Conservation (phyloP, 2,329 filamentous ascomycete genomes). For the Botryotinia calthae region DNA sequence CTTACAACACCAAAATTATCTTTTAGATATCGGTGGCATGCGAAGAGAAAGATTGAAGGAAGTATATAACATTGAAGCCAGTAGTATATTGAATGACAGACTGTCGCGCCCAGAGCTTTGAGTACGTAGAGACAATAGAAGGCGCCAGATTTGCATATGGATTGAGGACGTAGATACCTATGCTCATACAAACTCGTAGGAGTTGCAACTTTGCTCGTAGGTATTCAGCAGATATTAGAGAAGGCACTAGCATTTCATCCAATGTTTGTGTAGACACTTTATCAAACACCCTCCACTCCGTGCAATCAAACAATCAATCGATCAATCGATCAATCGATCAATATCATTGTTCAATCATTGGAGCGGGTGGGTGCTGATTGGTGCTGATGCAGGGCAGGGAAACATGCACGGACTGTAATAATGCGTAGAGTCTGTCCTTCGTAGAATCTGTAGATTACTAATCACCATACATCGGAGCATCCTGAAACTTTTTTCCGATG, state of each 20-base stretch:
- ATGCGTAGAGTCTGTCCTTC: background rate
- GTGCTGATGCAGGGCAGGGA: background rate
- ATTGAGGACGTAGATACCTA: background rate
- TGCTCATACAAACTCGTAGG: background rate
- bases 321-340: background rate
- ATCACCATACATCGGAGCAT: background rate
- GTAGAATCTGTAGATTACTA: background rate
- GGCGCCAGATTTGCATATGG: background rate
- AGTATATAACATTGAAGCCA: background rate
- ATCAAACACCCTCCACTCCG: background rate
- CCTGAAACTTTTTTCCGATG: conserved; percentile 5
- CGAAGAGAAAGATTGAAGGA: background rate
- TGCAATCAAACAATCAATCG: background rate
- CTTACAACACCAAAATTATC: background rate
- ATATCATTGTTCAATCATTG: background rate
- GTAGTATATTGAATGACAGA: background rate
- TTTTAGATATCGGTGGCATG: background rate
- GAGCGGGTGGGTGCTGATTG: background rate
- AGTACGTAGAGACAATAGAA: background rate
- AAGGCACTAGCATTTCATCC: background rate
- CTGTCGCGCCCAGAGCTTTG: background rate
- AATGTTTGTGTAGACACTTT: background rate
- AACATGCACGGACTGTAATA: background rate
- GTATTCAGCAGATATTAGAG: background rate
- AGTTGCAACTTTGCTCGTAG: no score